Evolutionary conservation across 2,329 filamentous ascomycete species (phyloP).

Genomic region (Clarireedia homoeocarpa): DNA sequence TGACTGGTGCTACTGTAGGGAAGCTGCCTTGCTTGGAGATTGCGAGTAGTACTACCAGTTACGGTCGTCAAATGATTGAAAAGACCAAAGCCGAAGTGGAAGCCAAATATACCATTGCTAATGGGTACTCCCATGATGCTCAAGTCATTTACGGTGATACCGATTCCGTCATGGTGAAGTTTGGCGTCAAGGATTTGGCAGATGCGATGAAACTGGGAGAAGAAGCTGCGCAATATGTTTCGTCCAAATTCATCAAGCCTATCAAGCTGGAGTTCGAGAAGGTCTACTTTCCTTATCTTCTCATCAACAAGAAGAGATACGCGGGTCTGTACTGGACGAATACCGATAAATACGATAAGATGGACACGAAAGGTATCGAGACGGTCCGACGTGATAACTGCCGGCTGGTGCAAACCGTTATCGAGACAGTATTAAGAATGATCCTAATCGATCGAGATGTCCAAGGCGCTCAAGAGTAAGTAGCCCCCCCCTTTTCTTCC

Average conservation of each 20-base stretch:
- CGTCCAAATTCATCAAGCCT: conserved; percentile 85
- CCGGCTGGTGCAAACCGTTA: conserved; percentile 88
- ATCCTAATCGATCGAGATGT: conserved; percentile 91
- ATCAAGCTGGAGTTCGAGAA: conserved; percentile 99
- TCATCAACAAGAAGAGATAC: conserved; percentile 99
- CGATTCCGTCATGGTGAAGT: conserved; percentile 99
- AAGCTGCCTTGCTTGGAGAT: conserved; percentile 93
- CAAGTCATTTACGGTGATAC: conserved; percentile 98
- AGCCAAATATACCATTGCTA: conserved; percentile 78
- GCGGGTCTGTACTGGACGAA: conserved; percentile 97
- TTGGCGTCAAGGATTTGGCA: conserved; percentile 77
- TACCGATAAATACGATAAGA: conserved; percentile 93
- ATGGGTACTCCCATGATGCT: conserved; percentile 90
- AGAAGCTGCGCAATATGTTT: conserved; percentile 83
- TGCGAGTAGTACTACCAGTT: conserved; percentile 93
- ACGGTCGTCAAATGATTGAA: conserved; percentile 98
- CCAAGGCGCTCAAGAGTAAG: conserved; percentile 86
- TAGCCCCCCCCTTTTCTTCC: not conserved
- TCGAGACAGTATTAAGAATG: conserved; percentile 93
- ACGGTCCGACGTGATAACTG: conserved; percentile 97
- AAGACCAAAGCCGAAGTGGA: conserved; percentile 96
- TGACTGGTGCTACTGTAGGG: conserved; percentile 92
- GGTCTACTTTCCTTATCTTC: conserved; percentile 93
- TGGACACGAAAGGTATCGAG: conserved; percentile 99
- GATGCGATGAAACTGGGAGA: conserved; percentile 94